Conservation (phyloP, 2,329 filamentous ascomycete species). For the Amauroascus verrucosus region DNA sequence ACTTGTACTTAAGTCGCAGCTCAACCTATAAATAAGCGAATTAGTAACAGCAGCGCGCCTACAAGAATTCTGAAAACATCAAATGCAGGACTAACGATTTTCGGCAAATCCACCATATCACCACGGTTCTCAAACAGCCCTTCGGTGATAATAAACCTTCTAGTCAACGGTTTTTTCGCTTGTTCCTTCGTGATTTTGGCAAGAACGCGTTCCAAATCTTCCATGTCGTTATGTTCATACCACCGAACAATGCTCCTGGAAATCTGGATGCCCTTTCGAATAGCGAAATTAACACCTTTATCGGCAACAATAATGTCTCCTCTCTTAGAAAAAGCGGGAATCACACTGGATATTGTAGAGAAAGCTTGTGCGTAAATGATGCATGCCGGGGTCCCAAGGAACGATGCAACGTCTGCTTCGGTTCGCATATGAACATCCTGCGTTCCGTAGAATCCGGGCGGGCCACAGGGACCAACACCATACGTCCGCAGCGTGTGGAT, state of each 20-base stretch:
- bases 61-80: not conserved
- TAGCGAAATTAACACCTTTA: slow-evolving; percentile 82
- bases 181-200: slow-evolving; percentile 80
- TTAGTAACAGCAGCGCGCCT: slow-evolving; percentile 10
- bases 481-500: slow-evolving; percentile 90
- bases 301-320: slow-evolving; percentile 96
- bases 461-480: slow-evolving; percentile 91
- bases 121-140: slow-evolving; percentile 85
- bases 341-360: slow-evolving; percentile 91
- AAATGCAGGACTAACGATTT: slow-evolving; percentile 50
- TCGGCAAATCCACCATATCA: slow-evolving; percentile 74
- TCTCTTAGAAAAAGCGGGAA: slow-evolving; percentile 92
- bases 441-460: slow-evolving; percentile 94
- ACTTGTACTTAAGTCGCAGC: slow-evolving; percentile 93
- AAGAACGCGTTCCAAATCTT: slow-evolving; percentile 78
- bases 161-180: slow-evolving; percentile 74
- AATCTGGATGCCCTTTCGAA: slow-evolving; percentile 88
- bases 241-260: slow-evolving; percentile 82
- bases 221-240: slow-evolving; percentile 95
- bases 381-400: slow-evolving; percentile 74
- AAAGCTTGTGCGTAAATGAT: slow-evolving; percentile 96
- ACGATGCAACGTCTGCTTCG: slow-evolving; percentile 83
- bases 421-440: slow-evolving; percentile 98
- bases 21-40: slow-evolving; percentile 51
- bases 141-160: slow-evolving; percentile 92